phyloP scores from a whole-genome alignment of 495 filamentous ascomycete genomes.

The Bathelium albidoporum region DNA sequence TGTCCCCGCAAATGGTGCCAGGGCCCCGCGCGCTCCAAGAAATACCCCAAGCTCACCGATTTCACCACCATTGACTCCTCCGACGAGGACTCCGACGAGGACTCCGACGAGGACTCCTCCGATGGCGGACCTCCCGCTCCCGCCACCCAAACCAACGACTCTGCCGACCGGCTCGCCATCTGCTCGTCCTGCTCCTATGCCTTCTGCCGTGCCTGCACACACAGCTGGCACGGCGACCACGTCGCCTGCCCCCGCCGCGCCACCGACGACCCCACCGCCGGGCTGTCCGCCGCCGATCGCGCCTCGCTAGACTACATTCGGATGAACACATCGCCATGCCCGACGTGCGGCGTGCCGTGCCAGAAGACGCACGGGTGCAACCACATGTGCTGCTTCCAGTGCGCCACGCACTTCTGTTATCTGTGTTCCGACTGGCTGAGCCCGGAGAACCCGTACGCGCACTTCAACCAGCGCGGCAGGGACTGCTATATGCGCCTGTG shows the following conservation, averaged over 20 bases:
- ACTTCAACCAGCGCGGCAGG: slow-evolving; percentile 64
- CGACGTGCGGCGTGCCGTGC: slow-evolving; percentile 74
- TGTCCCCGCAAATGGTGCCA: slow-evolving; percentile 93
- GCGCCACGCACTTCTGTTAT: slow-evolving; percentile 90
- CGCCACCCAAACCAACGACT: slow-evolving; percentile 8
- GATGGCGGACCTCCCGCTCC: slow-evolving; percentile 34
- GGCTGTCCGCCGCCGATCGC: slow-evolving; percentile 67
- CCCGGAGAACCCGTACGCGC: slow-evolving; percentile 69
- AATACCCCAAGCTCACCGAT: slow-evolving; percentile 58
- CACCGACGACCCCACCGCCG: slow-evolving; percentile 31
- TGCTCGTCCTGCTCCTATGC: slow-evolving; percentile 88
- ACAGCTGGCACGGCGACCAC: slow-evolving; percentile 86
- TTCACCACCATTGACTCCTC: slow-evolving; percentile 36
- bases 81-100: too few species aligned
- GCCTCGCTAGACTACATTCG: slow-evolving; percentile 73
- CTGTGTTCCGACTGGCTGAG: slow-evolving; percentile 83
- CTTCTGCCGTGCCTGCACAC: slow-evolving; percentile 66
- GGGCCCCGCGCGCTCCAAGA: slow-evolving; percentile 72
- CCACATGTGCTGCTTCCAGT: slow-evolving; percentile 92
- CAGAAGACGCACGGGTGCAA: slow-evolving; percentile 95
- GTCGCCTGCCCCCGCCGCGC: slow-evolving; percentile 47
- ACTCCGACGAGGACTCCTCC: too few species aligned
- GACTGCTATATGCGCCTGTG: slow-evolving; percentile 75
- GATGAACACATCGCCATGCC: slow-evolving; percentile 73
- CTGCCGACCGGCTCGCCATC: slow-evolving; percentile 58